Percentiles rank a stretch among this genome's conserved stretches.
These are phyloP conservation scores for Fusarium temperatum DNA, from an alignment of 2,329 filamentous ascomycete genomes.

Conservation along the genomic window DNA sequence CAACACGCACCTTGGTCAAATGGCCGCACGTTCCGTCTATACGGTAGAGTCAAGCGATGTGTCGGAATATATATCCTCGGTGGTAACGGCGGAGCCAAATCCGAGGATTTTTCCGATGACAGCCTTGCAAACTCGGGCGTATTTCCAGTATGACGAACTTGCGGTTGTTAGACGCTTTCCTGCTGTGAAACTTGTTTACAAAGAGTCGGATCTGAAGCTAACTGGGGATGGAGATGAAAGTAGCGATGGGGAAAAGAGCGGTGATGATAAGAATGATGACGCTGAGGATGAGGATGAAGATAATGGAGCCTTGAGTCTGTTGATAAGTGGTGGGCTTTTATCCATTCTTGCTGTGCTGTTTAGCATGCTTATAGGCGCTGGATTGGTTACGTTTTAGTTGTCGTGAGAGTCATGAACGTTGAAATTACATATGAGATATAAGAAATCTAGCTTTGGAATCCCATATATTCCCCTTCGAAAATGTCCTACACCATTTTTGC, in stretches of 20 bases:
- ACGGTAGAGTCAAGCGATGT: background rate
- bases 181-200: slow-evolving; percentile 22
- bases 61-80: background rate
- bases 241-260: too few relatives aligned
- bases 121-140: background rate
- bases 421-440: too few relatives aligned
- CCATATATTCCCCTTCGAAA: rapidly evolving
- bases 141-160: background rate
- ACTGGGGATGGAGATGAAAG: background rate
- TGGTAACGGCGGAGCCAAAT: background rate
- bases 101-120: background rate
- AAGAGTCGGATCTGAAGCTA: slow-evolving; percentile 3
- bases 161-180: background rate
- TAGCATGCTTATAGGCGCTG: slow-evolving; percentile 21
- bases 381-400: slow-evolving; percentile 11
- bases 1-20: background rate
- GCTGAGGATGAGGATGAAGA: background rate
- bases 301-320: background rate
- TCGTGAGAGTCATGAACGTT: too few relatives aligned
- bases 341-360: background rate
- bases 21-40: background rate
- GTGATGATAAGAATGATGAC: too few relatives aligned
- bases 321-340: background rate
- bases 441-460: background rate
- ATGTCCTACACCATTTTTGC: rapidly evolving